Conservation (phyloP, 176 grass and related monocot species). For the Miscanthus lutarioriparius region DNA sequence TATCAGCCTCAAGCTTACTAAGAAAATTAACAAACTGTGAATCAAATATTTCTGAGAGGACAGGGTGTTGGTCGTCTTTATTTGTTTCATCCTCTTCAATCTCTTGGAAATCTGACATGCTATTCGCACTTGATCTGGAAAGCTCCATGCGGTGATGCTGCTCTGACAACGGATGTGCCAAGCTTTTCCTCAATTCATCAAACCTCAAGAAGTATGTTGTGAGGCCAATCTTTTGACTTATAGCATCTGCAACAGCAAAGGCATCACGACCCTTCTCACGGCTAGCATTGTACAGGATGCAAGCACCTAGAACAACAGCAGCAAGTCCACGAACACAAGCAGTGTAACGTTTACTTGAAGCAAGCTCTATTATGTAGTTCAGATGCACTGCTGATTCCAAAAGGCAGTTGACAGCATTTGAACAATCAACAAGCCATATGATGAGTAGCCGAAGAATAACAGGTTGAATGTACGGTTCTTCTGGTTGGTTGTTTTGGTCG, state of each 20-base stretch:
- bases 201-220: constrained; percentile 82
- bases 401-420: constrained; percentile 84
- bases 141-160: constrained; percentile 63
- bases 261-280: constrained; percentile 71
- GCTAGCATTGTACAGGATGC: constrained; percentile 78
- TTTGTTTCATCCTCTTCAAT: constrained; percentile 71
- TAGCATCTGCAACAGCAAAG: constrained; percentile 81
- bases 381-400: constrained; percentile 70
- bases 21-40: constrained; percentile 64
- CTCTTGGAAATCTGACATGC: constrained; percentile 71
- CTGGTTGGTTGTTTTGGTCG: constrained; percentile 50
- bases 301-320: constrained; percentile 85
- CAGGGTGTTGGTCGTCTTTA: constrained; percentile 62
- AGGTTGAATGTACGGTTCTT: constrained; percentile 61
- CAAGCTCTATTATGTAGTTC: constrained; percentile 82
- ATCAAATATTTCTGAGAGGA: constrained; percentile 85
- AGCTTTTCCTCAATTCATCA: constrained; percentile 72
- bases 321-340: constrained; percentile 77
- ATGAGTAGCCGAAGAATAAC: constrained; percentile 84
- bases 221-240: constrained; percentile 89
- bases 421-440: constrained; percentile 79
- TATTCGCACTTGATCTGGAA: constrained; percentile 78
- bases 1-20: constrained; percentile 73
- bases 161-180: constrained; percentile 45
- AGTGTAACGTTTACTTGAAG: constrained; percentile 64